Conservation (phyloP, 1,139 yeast species). For the Nakaseomyces kungkrabaensis region DNA sequence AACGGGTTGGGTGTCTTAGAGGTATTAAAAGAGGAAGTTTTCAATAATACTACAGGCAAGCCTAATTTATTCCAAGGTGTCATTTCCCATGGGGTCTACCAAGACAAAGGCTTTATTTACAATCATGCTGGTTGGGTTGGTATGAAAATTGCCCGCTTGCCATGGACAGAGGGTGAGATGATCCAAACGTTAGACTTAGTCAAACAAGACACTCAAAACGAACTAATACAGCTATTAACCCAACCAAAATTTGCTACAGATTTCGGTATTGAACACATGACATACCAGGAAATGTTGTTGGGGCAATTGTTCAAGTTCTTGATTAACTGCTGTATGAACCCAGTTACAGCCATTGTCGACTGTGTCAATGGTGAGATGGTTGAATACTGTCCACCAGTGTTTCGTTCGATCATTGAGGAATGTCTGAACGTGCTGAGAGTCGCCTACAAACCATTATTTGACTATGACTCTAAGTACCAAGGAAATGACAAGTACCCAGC, state of each 20-base stretch:
- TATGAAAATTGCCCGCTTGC: slow-evolving; percentile 42
- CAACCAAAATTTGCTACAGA: slow-evolving; percentile 21
- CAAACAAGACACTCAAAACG: slow-evolving; percentile 13
- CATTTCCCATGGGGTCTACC: slow-evolving; percentile 69
- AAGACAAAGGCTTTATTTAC: slow-evolving; percentile 29
- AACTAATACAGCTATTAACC: slow-evolving; percentile 23
- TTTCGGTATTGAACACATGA: slow-evolving; percentile 38
- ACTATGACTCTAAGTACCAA: slow-evolving; percentile 23
- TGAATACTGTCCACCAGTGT: slow-evolving; percentile 32
- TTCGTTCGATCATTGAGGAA: slow-evolving; percentile 43
- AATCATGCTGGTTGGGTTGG: slow-evolving; percentile 64
- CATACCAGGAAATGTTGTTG: slow-evolving; percentile 46
- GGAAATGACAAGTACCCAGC: slow-evolving; percentile 23
- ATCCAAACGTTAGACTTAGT: slow-evolving; percentile 18
- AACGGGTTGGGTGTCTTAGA: slow-evolving; percentile 81
- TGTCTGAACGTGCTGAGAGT: slow-evolving; percentile 33
- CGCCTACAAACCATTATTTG: slow-evolving; percentile 26
- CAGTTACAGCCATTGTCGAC: slow-evolving; percentile 66
- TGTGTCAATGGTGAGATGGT: slow-evolving; percentile 66
- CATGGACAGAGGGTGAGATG: slow-evolving; percentile 23
- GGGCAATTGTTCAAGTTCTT: slow-evolving; percentile 68
- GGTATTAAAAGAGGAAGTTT: slow-evolving; percentile 42
- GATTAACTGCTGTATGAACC: slow-evolving; percentile 74
- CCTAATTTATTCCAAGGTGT: slow-evolving; percentile 68
- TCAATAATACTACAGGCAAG: slow-evolving; percentile 39